Evolutionary conservation across 371 early-diverging fungal genomes (phyloP).

Genomic region (Rhizomucor miehei): DNA sequence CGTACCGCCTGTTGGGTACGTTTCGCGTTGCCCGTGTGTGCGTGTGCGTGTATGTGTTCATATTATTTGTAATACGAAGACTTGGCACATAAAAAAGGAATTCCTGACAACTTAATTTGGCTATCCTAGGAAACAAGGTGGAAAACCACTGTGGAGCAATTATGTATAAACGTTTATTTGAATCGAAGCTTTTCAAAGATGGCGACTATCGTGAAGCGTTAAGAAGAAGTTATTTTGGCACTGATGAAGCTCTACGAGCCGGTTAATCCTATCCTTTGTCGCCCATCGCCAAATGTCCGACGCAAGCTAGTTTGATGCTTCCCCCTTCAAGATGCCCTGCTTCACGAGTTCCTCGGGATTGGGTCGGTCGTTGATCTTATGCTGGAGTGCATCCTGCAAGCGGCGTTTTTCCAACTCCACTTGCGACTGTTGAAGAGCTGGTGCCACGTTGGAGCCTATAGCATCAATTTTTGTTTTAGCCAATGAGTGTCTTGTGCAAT

Average conservation of each 20-base stretch:
- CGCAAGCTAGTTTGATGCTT: no score
- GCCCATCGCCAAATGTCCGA: no score
- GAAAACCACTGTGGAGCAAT: slow-evolving; percentile 84
- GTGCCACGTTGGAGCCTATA: slow-evolving; percentile 48
- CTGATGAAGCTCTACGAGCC: no score
- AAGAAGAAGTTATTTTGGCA: slow-evolving; percentile 27
- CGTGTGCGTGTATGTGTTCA: no score
- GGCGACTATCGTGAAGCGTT: slow-evolving; percentile 71
- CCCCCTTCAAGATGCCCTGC: no score
- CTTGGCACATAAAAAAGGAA: not conserved
- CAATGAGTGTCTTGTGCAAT: no score
- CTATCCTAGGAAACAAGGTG: slow-evolving; percentile 57
- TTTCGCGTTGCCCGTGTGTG: no score
- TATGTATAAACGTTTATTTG: slow-evolving; percentile 67
- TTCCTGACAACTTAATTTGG: not conserved
- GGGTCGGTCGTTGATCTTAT: slow-evolving; percentile 63
- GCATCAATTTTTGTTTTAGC: not conserved
- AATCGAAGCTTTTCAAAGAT: slow-evolving; percentile 58
- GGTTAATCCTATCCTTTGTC: no score
- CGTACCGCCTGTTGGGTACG: slow-evolving; percentile 82
- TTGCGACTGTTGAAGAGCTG: slow-evolving; percentile 47
- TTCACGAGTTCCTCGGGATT: slow-evolving; percentile 50
- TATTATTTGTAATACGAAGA: no score
- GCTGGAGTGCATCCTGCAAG: slow-evolving; percentile 54
- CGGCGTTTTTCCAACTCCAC: slow-evolving; percentile 42